These are phyloP conservation scores for Cephalotrichum gorgonifer DNA, from an alignment of 2,329 filamentous ascomycete genomes.

Conservation along the genomic window DNA sequence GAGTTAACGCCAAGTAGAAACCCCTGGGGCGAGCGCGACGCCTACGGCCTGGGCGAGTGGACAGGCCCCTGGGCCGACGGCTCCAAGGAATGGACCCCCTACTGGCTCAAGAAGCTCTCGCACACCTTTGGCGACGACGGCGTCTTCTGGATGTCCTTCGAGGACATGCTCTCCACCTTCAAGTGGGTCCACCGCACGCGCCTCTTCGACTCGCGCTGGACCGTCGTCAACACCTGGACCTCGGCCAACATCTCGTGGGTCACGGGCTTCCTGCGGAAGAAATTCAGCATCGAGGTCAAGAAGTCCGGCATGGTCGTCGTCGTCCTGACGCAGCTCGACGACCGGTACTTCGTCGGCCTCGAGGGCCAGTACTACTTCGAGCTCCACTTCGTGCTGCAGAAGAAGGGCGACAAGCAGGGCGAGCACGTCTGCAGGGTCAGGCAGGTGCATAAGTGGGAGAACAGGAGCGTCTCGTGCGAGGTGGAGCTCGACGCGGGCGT, in stretches of 20 bases:
- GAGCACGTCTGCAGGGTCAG: conserved; percentile 24
- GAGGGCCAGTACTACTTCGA: conserved; percentile 30
- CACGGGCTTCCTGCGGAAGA: conserved; percentile 31
- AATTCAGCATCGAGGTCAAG: conserved; percentile 30
- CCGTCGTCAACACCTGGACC: conserved; percentile 32
- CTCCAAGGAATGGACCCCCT: conserved; percentile 61
- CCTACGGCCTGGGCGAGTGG: conserved; percentile 44
- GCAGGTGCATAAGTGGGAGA: conserved; percentile 29
- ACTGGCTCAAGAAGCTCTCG: conserved; percentile 57
- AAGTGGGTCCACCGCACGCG: conserved; percentile 32
- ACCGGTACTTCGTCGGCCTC: conserved; percentile 33
- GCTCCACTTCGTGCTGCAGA: conserved; percentile 32
- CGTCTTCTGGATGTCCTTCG: conserved; percentile 35
- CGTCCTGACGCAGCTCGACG: conserved; percentile 33
- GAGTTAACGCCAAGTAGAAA: conserved; percentile 35
- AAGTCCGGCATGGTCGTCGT: conserved; percentile 30
- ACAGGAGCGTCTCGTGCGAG: conserved; percentile 60
- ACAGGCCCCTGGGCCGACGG: conserved; percentile 65
- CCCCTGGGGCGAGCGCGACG: conserved; percentile 53
- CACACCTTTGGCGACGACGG: conserved; percentile 62
- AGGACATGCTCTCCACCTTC: conserved; percentile 33
- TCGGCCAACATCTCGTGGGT: conserved; percentile 32
- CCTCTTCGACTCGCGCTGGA: conserved; percentile 34
- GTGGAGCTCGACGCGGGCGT: conserved; percentile 57
- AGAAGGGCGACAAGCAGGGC: conserved; percentile 12